Conservation (phyloP, 257 asterid species). For the Paraleonurus japonicus region DNA sequence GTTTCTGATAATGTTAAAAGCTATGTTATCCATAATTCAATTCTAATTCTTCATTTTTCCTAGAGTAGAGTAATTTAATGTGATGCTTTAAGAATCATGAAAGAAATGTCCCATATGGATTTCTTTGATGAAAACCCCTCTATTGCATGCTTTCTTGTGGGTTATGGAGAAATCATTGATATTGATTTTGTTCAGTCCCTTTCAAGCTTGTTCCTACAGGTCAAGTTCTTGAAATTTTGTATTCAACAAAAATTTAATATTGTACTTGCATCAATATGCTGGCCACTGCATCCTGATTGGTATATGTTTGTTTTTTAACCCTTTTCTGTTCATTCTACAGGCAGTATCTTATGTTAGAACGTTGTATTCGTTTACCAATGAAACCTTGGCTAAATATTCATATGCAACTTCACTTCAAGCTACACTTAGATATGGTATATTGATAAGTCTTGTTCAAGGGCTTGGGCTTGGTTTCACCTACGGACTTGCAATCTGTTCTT, state of each 20-base stretch:
- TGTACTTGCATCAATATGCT: slow-evolving; percentile 9
- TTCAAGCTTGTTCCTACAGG: slow-evolving; percentile 8
- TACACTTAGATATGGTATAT: slow-evolving; percentile 93
- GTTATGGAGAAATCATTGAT: background rate
- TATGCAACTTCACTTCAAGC: slow-evolving; percentile 99
- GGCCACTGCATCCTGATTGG: slow-evolving; percentile 21
- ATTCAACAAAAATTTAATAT: background rate
- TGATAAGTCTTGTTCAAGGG: slow-evolving; percentile 99
- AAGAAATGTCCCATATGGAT: slow-evolving; percentile 10
- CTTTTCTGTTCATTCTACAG: slow-evolving; percentile 40
- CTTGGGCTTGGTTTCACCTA: slow-evolving; percentile 99
- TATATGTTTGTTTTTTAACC: background rate
- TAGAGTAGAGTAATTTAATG: background rate
- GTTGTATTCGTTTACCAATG: slow-evolving; percentile 88
- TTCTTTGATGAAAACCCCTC: background rate
- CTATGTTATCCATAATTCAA: background rate
- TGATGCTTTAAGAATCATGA: background rate
- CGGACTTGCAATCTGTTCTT: slow-evolving; percentile 99
- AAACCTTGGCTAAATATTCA: slow-evolving; percentile 95
- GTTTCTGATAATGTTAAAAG: background rate
- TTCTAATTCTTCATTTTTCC: background rate
- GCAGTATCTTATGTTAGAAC: slow-evolving; percentile 94
- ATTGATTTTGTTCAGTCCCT: background rate
- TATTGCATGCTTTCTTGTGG: background rate
- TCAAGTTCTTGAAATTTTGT: background rate